Conservation (phyloP, 208 protist species). For the Trypanosoma platydactyli region DNA sequence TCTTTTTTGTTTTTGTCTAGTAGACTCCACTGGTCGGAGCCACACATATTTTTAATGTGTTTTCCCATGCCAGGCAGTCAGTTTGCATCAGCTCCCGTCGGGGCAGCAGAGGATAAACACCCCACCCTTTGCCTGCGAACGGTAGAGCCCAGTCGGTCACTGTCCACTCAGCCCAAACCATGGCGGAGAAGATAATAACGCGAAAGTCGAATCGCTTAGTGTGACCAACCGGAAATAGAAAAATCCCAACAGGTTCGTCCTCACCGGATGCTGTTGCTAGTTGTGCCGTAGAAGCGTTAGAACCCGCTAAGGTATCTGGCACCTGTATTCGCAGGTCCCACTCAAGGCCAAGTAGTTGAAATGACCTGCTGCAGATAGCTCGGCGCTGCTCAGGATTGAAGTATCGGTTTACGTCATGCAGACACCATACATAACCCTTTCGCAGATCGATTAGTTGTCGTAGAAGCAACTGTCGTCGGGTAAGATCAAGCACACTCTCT, state of each 20-base stretch:
- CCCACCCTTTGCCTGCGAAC: conserved; percentile 71
- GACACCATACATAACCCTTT: conserved; percentile 66
- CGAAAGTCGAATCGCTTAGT: conserved; percentile 66
- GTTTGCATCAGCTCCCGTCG: conserved; percentile 67
- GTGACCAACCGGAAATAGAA: conserved; percentile 61
- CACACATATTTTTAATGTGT: conserved; percentile 74
- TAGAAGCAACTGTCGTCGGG: conserved; percentile 2
- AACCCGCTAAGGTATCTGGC: neutral
- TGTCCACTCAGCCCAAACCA: conserved; percentile 69
- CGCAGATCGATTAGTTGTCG: conserved; percentile 55
- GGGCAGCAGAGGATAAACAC: conserved; percentile 60
- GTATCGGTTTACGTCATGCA: conserved; percentile 47
- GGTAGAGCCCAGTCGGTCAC: conserved; percentile 51
- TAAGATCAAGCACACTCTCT: neutral
- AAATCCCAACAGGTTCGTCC: conserved; percentile 65
- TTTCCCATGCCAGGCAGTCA: conserved; percentile 60
- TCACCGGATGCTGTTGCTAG: conserved; percentile 9
- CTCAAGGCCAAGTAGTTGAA: conserved; percentile 45
- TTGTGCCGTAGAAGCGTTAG: too few relatives aligned
- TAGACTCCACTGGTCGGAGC: conserved; percentile 69
- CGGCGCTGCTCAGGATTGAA: conserved; percentile 57
- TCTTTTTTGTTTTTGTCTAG: conserved; percentile 22
- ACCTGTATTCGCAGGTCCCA: conserved; percentile 69
- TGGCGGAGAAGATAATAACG: conserved; percentile 66
- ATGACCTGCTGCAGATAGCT: conserved; percentile 60